A percentile compares a stretch with the other conserved stretches of the same genome.
Conservation (phyloP, 306 rosid genomes). For the Bauhinia variegata region DNA sequence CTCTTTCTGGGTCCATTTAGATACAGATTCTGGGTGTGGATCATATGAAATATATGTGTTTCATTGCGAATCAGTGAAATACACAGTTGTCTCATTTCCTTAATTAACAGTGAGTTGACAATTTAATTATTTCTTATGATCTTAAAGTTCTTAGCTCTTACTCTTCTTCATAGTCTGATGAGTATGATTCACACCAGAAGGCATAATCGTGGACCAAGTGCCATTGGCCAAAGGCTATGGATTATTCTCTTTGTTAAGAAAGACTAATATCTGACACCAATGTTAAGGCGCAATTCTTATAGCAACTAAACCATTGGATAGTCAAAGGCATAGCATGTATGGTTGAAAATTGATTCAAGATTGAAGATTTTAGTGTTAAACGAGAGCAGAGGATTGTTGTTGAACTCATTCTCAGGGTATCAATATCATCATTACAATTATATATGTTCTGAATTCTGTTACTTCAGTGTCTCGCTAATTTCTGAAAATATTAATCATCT, state of each 20-base stretch:
- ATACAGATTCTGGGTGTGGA: constrained; percentile 1
- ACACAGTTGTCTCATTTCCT: not conserved
- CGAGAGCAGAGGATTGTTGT: constrained; percentile 8
- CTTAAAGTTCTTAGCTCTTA: too few relatives aligned
- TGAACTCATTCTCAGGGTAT: not conserved
- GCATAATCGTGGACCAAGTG: too few relatives aligned
- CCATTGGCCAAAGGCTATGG: too few relatives aligned
- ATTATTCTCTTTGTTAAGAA: too few relatives aligned
- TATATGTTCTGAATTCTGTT: not conserved
- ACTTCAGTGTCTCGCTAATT: not conserved
- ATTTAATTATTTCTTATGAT: not conserved
- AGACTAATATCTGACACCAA: too few relatives aligned
- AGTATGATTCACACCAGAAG: too few relatives aligned
- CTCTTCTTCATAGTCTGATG: too few relatives aligned
- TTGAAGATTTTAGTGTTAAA: not conserved
- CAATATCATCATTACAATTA: not conserved
- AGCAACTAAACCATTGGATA: not conserved
- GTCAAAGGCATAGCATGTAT: not conserved
- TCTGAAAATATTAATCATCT: not conserved
- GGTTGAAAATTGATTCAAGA: not conserved
- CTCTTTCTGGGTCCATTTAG: not conserved
- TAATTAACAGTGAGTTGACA: not conserved
- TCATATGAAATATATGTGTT: not conserved
- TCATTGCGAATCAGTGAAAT: not conserved
- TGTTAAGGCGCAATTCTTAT: too few relatives aligned